Base-by-base conservation (phyloP, 2,329 filamentous ascomycete species). In the Zymoseptoria brevis region DNA sequence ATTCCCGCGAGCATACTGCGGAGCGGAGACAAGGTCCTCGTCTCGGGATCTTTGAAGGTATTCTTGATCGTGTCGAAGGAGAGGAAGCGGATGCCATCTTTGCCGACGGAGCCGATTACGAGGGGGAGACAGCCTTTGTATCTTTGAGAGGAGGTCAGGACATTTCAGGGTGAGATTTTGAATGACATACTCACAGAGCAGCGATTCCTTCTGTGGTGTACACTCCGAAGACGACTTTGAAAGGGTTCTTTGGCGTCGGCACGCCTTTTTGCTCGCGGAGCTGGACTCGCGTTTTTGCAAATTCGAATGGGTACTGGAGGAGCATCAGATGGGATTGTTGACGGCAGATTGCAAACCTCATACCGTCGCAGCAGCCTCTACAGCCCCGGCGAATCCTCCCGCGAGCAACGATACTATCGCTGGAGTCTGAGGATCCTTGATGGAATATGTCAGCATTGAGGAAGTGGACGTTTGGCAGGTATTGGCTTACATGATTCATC, bases 61-160 rank as follows among this genome's bases (percentile, higher is more conserved):
- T 82, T 80, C 64, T 85, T 86, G 68, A 88, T 85, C 0, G 80
- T 79, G 67, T 88, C 84, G 68, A 86, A 88, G 3, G 82, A 83
- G 11, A 87, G 72, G 66, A 88, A 88, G 0, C 85, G 80, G 13
- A 88, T 81, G 4, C 80, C 84, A 66, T 87, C 85, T 74, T 88
- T 88, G 54, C 76, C 82, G 1, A 85, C 76, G 6, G 82, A 83
- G 9, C 84, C 84, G 11, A 84, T 71, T 22, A 86, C 79, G 11
- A 87, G 75, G 0, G 82, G 81, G 8, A 79, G 79, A 68, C 81
- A 88, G 26, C 85, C 84, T 60, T 83, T 86, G 68, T 87, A 87
- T 53, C 50, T n/a, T n/a, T 53, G 50, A 8, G 22, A 3, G 26
- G 50, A 16, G 30, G 5, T 35, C 13, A 35, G 30, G 6, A 35